Percentiles rank a stretch among this genome's conserved stretches.
phyloP scores from a whole-genome alignment of 306 rosid genomes.

The Prunus salicina region DNA sequence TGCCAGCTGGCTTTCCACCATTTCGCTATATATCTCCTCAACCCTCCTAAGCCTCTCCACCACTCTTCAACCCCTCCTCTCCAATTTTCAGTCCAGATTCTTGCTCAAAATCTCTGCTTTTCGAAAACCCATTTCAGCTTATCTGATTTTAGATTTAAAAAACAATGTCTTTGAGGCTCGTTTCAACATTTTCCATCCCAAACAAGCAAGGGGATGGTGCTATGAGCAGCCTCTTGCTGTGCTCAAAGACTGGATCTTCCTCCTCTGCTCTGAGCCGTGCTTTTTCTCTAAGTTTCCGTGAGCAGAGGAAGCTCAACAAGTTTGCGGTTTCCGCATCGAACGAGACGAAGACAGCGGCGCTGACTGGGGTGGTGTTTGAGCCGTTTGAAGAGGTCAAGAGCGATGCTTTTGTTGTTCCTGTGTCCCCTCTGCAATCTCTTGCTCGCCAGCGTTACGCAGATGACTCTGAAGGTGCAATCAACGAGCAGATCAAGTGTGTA shows the following conservation, averaged over 20 bases:
- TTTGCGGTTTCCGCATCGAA: constrained; percentile 33
- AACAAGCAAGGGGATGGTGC: constrained; percentile 14
- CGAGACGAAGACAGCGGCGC: background rate
- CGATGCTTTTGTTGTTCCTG: constrained; percentile 63
- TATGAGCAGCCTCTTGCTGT: background rate
- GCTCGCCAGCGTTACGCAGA: constrained; percentile 61
- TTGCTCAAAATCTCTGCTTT: background rate
- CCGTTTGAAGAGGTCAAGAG: constrained; percentile 83
- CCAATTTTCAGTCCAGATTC: background rate
- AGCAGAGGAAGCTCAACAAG: constrained; percentile 11
- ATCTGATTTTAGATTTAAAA: background rate
- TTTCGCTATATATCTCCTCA: constrained; percentile 10
- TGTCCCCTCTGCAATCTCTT: constrained; percentile 54
- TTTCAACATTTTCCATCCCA: constrained; percentile 29
- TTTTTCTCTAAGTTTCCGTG: constrained; percentile 6
- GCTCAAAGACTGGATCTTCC: background rate
- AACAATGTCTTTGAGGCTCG: constrained; percentile 37
- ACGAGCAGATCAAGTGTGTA: constrained; percentile 81
- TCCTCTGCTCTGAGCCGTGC: constrained; percentile 5
- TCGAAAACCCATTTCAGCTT: background rate
- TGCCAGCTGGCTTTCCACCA: background rate
- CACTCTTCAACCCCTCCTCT: background rate
- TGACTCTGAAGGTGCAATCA: constrained; percentile 64
- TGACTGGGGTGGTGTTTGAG: constrained; percentile 70
- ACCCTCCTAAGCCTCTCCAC: background rate